phyloP scores from a whole-genome alignment of 768 basidiomycete species.

The Hygrocybe coccinea region DNA sequence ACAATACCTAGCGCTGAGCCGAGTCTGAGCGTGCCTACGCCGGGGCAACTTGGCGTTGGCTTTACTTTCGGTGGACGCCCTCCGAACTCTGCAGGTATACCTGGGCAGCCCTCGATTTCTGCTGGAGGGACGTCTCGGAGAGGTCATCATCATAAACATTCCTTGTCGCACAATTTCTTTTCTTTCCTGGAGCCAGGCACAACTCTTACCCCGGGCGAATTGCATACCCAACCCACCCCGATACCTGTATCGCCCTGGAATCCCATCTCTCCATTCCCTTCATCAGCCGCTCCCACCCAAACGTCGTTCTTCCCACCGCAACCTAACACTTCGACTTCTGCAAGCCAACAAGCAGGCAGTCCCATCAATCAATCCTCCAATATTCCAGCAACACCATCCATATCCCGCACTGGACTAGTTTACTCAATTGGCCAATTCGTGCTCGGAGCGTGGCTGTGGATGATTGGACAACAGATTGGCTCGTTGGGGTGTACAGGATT shows the following conservation, averaged over 20 bases:
- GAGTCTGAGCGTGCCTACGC: conserved; percentile 37
- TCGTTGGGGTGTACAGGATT: conserved; percentile 85
- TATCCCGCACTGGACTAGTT: conserved; percentile 14
- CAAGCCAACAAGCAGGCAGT: background rate
- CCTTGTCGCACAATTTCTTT: conserved; percentile 91
- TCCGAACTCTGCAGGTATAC: conserved; percentile 29
- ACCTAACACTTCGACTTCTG: background rate
- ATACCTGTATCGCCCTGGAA: conserved; percentile 64
- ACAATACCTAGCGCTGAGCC: conserved; percentile 42
- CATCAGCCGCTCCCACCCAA: conserved; percentile 24
- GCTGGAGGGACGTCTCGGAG: conserved; percentile 41
- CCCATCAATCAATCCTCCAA: background rate
- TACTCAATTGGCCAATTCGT: conserved; percentile 47
- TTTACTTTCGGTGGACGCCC: conserved; percentile 65
- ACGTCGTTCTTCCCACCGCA: conserved; percentile 7
- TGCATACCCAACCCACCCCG: conserved; percentile 57
- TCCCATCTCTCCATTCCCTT: conserved; percentile 44
- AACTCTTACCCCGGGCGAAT: conserved; percentile 19
- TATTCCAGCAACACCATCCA: background rate
- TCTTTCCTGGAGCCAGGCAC: conserved; percentile 84
- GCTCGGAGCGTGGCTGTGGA: conserved; percentile 78
- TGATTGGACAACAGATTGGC: conserved; percentile 81
- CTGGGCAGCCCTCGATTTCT: conserved; percentile 19
- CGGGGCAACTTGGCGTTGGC: conserved; percentile 43
- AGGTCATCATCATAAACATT: conserved; percentile 92